Base-by-base conservation (phyloP, 306 rosid genomes). In the Arachis hypogaea region DNA sequence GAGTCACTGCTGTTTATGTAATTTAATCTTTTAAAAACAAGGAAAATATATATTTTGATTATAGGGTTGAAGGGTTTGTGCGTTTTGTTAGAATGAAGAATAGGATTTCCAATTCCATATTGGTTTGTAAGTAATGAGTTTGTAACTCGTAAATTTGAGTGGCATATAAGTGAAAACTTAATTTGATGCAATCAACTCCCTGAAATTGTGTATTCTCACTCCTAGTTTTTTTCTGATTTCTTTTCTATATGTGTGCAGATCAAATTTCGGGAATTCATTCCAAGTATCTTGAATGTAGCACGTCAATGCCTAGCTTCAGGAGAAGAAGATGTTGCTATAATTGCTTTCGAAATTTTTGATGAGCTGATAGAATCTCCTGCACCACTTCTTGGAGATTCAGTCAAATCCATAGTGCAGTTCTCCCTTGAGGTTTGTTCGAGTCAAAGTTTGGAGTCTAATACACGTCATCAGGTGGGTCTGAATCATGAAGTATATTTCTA, bases 321-420 rank as follows among this genome's bases (percentile, higher is more conserved):
- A 11, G 99, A 95, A 67, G 99, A 95, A 83, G 99, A 92, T 68
- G 92, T 95, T 75, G 99, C 98, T 66, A 78, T 95, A 77, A 74
- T 95, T 78, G 99, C 97, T 73, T 95, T 95, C 85, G 98, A 95
- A 84, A 95, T 95, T 69, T 95, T 95, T 71, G 99, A 95, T 71
- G 98, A 95, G 86, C 78, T 95, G 78, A 95, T 95, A 82, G 99
- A 95, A 86, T 95, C 98, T 79, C 99, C 99, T 38, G 98, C 97
- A 14, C 99, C 99, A 29, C 96, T 95, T 86, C 99, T 90, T 74
- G 98, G 99, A 71, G 98, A 95, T 71, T 95, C 99, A 73, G 91
- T 92, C 72, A 90, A 82, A 82, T 87, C 98, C 79, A 92, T 95
- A 82, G 99, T 95, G 74, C 99, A 95, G 72, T 95, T 95, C 82